Evolutionary conservation across 225 moss, liverwort and hornwort genomes (phyloP).

Genomic region (Antitrichia curtipendula): DNA sequence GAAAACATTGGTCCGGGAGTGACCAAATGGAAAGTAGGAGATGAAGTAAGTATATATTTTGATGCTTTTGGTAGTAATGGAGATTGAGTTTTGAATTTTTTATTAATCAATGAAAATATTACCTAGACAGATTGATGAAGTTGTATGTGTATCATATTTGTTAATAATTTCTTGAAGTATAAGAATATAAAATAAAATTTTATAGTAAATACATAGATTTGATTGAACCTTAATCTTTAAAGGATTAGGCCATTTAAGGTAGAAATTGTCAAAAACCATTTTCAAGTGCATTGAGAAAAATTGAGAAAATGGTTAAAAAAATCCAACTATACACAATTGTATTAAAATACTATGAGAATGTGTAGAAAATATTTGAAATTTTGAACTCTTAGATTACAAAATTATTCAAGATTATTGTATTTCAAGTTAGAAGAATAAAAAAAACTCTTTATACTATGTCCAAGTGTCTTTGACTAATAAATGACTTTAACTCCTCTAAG

Average conservation of each 20-base stretch:
- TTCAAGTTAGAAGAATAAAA: neutral
- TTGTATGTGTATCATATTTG: too few relatives aligned
- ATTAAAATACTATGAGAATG: neutral
- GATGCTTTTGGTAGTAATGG: neutral
- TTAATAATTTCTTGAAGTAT: neutral
- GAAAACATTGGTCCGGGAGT: neutral
- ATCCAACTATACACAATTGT: neutral
- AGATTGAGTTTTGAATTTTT: neutral
- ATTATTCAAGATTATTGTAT: neutral
- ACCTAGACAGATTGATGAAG: neutral
- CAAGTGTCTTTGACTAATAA: neutral
- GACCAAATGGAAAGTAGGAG: slow-evolving; percentile 22
- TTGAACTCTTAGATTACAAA: neutral
- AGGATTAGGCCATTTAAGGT: neutral
- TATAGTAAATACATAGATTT: neutral
- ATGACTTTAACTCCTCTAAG: neutral
- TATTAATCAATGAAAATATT: too few relatives aligned
- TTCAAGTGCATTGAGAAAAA: neutral
- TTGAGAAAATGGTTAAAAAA: too few relatives aligned
- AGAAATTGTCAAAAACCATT: neutral
- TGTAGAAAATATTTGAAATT: neutral
- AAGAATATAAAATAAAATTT: neutral
- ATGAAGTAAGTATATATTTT: neutral
- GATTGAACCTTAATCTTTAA: neutral
- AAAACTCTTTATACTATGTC: neutral